Conservation (phyloP, 805 yeast species). For the Candida silvicultrix region DNA sequence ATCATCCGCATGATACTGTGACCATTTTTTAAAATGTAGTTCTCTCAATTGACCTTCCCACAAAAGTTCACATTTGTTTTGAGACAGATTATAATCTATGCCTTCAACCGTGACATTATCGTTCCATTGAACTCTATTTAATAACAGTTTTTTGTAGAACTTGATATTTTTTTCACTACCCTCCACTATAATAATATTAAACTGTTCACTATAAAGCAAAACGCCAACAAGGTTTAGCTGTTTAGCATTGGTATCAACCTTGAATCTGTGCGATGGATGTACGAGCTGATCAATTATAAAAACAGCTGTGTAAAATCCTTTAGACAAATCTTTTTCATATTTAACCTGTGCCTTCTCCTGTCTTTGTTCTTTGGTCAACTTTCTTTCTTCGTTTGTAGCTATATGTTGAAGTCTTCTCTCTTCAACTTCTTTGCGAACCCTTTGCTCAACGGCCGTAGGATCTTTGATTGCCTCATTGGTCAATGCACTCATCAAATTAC, state of each 20-base stretch:
- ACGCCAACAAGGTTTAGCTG: slow-evolving; percentile 66
- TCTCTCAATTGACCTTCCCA: slow-evolving; percentile 69
- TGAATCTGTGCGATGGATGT: slow-evolving; percentile 64
- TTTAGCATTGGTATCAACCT: slow-evolving; percentile 75
- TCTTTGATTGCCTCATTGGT: slow-evolving; percentile 83
- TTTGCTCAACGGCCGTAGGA: slow-evolving; percentile 79
- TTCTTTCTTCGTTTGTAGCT: slow-evolving; percentile 53
- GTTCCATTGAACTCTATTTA: slow-evolving; percentile 65
- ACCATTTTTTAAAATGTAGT: slow-evolving; percentile 62
- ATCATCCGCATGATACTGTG: slow-evolving; percentile 48
- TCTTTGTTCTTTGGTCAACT: slow-evolving; percentile 50
- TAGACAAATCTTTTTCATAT: slow-evolving; percentile 39
- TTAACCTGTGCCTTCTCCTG: slow-evolving; percentile 42
- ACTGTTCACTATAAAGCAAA: slow-evolving; percentile 31
- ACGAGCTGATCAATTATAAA: slow-evolving; percentile 48
- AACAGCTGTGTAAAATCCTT: slow-evolving; percentile 53
- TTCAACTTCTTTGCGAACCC: slow-evolving; percentile 63
- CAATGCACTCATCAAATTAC: slow-evolving; percentile 79
- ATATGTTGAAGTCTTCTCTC: slow-evolving; percentile 56
- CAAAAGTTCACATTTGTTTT: slow-evolving; percentile 40
- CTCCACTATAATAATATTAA: slow-evolving; percentile 62
- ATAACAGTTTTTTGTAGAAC: slow-evolving; percentile 57
- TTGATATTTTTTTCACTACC: slow-evolving; percentile 61
- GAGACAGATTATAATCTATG: slow-evolving; percentile 29
- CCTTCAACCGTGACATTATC: slow-evolving; percentile 31